These are phyloP conservation scores for Periconia sp. DNA, from an alignment of 2,329 filamentous ascomycete species.

Conservation along the genomic window DNA sequence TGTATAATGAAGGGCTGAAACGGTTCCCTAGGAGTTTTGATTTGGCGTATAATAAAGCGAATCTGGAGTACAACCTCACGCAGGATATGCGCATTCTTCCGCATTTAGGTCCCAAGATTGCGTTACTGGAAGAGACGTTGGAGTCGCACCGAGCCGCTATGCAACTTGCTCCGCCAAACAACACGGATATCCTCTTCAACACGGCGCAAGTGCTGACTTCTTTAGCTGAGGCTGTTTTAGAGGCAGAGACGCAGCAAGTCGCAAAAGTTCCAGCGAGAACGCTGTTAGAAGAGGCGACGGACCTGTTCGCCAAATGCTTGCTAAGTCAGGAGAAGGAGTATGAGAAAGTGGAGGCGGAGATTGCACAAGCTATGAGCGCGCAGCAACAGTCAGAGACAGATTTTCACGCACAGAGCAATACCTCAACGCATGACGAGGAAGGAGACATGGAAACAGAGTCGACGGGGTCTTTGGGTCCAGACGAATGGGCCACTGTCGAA, in stretches of 20 bases:
- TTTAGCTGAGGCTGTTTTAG: constrained; percentile 62
- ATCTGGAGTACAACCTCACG: constrained; percentile 69
- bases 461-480: constrained; percentile 42
- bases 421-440: constrained; percentile 9
- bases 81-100: constrained; percentile 65
- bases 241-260: constrained; percentile 49
- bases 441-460: constrained; percentile 26
- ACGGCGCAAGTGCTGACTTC: constrained; percentile 69
- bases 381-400: constrained; percentile 18
- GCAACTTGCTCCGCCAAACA: constrained; percentile 57
- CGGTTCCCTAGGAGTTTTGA: constrained; percentile 67
- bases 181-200: constrained; percentile 71
- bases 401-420: constrained; percentile 18
- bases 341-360: constrained; percentile 40
- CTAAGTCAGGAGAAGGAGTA: constrained; percentile 50
- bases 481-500: constrained; percentile 68
- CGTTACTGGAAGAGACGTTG: constrained; percentile 62
- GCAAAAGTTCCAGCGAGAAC: constrained; percentile 52
- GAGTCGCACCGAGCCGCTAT: constrained; percentile 66
- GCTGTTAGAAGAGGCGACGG: constrained; percentile 61
- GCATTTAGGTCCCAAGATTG: constrained; percentile 57
- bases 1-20: constrained; percentile 64
- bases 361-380: constrained; percentile 25
- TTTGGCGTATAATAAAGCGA: constrained; percentile 74
- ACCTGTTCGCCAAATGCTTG: constrained; percentile 58